Percentiles rank a stretch among this genome's conserved stretches.
Evolutionary conservation across 805 yeast genomes (phyloP).

Genomic region (Saturnispora sekii): DNA sequence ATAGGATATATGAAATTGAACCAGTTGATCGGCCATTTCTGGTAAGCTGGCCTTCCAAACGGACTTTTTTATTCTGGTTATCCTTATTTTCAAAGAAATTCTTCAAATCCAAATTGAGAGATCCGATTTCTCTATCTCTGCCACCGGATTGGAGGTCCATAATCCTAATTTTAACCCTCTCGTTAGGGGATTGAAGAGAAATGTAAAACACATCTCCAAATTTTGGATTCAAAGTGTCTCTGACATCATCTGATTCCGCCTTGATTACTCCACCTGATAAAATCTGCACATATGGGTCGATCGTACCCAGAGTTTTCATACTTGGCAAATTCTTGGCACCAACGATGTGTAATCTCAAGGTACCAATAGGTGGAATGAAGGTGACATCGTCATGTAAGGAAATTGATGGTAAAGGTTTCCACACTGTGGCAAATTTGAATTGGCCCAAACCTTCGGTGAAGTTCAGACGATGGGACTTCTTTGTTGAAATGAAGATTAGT

Average conservation of each 20-base stretch:
- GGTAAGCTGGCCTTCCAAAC: constrained; percentile 7
- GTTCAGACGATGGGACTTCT: constrained; percentile 42
- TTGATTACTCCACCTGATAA: constrained; percentile 47
- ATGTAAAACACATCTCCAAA: constrained; percentile 51
- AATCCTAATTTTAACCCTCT: constrained; percentile 46
- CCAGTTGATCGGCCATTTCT: constrained; percentile 31
- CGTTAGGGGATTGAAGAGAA: constrained; percentile 53
- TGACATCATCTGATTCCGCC: constrained; percentile 45
- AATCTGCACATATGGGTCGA: constrained; percentile 66
- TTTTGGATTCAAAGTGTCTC: constrained; percentile 45
- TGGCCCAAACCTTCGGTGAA: constrained; percentile 43
- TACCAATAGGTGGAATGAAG: constrained; percentile 56
- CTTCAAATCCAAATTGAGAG: constrained; percentile 31
- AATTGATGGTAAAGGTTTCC: constrained; percentile 62
- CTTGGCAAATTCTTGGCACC: constrained; percentile 42
- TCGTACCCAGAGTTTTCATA: constrained; percentile 58
- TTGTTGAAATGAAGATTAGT: constrained; percentile 35
- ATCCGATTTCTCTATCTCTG: constrained; percentile 53
- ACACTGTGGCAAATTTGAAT: constrained; percentile 45
- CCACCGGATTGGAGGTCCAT: constrained; percentile 61
- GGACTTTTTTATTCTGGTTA: constrained; percentile 10
- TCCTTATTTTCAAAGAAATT: constrained; percentile 9
- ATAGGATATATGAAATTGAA: constrained; percentile 40
- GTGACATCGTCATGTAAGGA: constrained; percentile 35
- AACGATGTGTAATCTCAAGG: constrained; percentile 48